These are phyloP conservation scores for Biscogniauxia marginata DNA, from an alignment of 2,329 filamentous ascomycete genomes.

Conservation along the genomic window DNA sequence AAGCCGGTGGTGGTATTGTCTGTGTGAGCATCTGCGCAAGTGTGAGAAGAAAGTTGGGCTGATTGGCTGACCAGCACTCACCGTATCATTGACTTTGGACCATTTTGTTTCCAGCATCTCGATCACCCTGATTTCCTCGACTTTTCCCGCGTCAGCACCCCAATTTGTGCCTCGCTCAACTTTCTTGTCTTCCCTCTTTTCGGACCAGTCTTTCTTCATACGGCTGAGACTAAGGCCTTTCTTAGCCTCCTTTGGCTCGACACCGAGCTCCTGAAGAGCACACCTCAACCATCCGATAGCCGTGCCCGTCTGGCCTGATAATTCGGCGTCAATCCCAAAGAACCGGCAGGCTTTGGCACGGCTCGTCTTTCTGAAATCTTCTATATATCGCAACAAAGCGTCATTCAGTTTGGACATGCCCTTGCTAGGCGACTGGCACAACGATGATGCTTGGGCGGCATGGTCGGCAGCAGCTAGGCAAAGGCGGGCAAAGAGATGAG, in stretches of 20 bases:
- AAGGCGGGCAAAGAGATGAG: conserved; percentile 81
- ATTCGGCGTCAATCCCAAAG: conserved; percentile 84
- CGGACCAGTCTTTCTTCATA: conserved; percentile 66
- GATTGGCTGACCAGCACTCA: conserved; percentile 41
- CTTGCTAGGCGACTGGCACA: conserved; percentile 42
- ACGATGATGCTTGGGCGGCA: conserved; percentile 66
- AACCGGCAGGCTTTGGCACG: conserved; percentile 87
- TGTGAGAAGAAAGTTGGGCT: conserved; percentile 7
- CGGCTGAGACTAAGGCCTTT: conserved; percentile 50
- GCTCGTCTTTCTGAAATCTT: conserved; percentile 71
- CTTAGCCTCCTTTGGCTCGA: conserved; percentile 52
- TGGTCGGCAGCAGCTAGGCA: conserved; percentile 89
- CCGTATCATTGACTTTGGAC: conserved; percentile 90
- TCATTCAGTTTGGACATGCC: conserved; percentile 57
- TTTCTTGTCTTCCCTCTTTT: conserved; percentile 75
- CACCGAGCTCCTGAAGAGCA: conserved; percentile 71
- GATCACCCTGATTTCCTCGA: conserved; percentile 82
- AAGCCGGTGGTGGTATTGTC: conserved; percentile 66
- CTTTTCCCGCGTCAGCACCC: conserved; percentile 79
- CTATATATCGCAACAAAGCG: conserved; percentile 68
- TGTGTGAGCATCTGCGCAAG: conserved; percentile 72
- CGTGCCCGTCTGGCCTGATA: conserved; percentile 75
- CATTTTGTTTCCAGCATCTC: conserved; percentile 87
- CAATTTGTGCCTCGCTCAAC: conserved; percentile 71
- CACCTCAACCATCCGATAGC: conserved; percentile 85